Evolutionary conservation across 805 yeast species (phyloP), one percentile per base, ranked within the genome.

Genomic region (Suhomyces faveliae): DNA sequence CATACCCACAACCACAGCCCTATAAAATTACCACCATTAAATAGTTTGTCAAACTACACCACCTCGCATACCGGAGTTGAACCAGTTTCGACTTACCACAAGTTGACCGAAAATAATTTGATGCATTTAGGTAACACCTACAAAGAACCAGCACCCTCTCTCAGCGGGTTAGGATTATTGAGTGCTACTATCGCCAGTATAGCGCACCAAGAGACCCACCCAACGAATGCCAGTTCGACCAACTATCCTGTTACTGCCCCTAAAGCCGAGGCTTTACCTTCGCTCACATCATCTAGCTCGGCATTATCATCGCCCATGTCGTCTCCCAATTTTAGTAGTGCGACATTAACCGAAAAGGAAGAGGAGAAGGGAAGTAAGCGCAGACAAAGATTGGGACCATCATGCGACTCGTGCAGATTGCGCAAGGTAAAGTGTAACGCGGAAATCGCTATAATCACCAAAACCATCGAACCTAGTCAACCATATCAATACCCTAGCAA

Each of bases 361-460:
- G 45, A 35, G 24, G 38, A 45, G 20, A 25, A 12, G 20, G 17
- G 45, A 45, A 37, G 30, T 8, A 70, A 68, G 55, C 66, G 77
- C 52, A 68, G 89, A 55, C 91, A 85, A 65, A 68, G 92, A 50
- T 70, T 79, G 15, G 90, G 92, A 0, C 90, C 90, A 2, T 80
- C 87, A 35, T 85, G 92, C 63, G 90, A 85, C 61, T 68, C 78
- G 42, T 85, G 92, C 62, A 71, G 90, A 46, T 59, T 78, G 12
- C 74, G 89, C 48, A 85, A 85, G 60, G 85, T 84, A 49, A 85
- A 83, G 64, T 85, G 92, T 66, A 83, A 85, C 62, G 88, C 91
- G 1, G 82, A 76, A 54, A 79, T 84, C 10, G 62, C 66, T 27
- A 68, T 79, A 20, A 50, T 80, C 40, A 56, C 63, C 41, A 59